phyloP scores from a whole-genome alignment of 2,329 filamentous ascomycete genomes.

The Cordyceps militaris region DNA sequence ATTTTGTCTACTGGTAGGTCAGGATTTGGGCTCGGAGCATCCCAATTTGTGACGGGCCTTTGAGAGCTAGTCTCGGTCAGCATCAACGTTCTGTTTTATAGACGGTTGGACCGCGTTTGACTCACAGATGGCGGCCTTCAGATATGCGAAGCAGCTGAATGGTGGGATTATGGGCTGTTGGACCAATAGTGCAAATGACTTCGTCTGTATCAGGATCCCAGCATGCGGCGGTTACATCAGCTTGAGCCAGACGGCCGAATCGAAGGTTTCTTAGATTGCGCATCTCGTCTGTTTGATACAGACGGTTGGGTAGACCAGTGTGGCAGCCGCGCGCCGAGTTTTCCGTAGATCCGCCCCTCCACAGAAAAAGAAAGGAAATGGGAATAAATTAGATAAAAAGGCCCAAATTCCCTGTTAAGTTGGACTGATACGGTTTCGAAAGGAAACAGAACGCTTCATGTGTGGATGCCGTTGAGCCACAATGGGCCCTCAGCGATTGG shows the following conservation, averaged over 20 bases:
- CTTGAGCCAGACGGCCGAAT: conserved; percentile 57
- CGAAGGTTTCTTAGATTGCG: conserved; percentile 78
- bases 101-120: conserved; percentile 9
- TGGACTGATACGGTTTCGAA: not conserved
- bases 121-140: conserved; percentile 39
- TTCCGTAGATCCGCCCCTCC: not conserved
- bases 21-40: conserved; percentile 73
- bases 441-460: not conserved
- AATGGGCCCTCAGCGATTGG: not conserved
- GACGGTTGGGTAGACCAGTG: not conserved
- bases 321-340: not conserved
- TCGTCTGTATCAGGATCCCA: conserved; percentile 80
- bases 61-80: conserved; percentile 25
- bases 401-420: not conserved
- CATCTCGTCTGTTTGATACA: conserved; percentile 45
- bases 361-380: not conserved
- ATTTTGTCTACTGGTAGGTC: conserved; percentile 69
- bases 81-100: conserved; percentile 4
- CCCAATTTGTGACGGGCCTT: conserved; percentile 69
- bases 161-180: conserved; percentile 58
- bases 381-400: not conserved
- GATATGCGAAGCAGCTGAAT: conserved; percentile 63
- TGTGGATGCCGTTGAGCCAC: conserved; percentile 7
- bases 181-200: conserved; percentile 78
- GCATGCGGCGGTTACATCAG: conserved; percentile 65